Percentiles rank a stretch among this genome's conserved stretches.
These are phyloP conservation scores for Stephania yunnanensis DNA, from an alignment of 164 flowering plant genomes.

Conservation along the genomic window DNA sequence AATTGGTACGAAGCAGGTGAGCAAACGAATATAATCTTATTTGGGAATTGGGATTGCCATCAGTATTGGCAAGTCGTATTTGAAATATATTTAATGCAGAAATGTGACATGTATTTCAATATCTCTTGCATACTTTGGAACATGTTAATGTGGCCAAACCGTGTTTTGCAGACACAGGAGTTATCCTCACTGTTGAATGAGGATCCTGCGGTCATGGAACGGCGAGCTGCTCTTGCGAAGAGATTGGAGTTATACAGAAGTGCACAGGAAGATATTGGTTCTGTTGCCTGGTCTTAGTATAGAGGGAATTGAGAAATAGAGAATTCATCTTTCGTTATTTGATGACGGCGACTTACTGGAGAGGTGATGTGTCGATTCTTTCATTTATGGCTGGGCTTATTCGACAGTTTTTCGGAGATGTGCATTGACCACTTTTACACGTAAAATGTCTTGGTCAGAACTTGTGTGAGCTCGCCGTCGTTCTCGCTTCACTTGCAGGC, in stretches of 20 bases:
- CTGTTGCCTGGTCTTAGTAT: conserved; percentile 37
- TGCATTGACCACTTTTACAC: neutral
- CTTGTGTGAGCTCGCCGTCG: neutral
- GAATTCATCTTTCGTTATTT: neutral
- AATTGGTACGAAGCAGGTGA: conserved; percentile 73
- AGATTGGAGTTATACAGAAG: conserved; percentile 79
- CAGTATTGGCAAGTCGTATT: neutral
- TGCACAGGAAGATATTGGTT: conserved; percentile 73
- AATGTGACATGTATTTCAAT: neutral
- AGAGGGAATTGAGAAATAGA: neutral
- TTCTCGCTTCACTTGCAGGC: neutral
- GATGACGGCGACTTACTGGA: neutral
- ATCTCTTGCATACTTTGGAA: neutral
- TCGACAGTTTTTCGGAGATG: neutral
- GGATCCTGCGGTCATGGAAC: conserved; percentile 90
- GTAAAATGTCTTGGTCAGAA: neutral
- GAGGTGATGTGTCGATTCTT: conserved; percentile 12
- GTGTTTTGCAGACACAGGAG: conserved; percentile 47
- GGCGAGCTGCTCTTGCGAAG: conserved; percentile 64
- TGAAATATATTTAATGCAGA: neutral
- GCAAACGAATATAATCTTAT: neutral
- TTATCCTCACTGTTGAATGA: conserved; percentile 68
- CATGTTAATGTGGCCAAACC: neutral
- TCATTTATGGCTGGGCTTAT: conserved; percentile 5
- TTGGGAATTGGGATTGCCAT: neutral